Conservation (phyloP, 208 protist genomes). For the Leishmania turanica region DNA sequence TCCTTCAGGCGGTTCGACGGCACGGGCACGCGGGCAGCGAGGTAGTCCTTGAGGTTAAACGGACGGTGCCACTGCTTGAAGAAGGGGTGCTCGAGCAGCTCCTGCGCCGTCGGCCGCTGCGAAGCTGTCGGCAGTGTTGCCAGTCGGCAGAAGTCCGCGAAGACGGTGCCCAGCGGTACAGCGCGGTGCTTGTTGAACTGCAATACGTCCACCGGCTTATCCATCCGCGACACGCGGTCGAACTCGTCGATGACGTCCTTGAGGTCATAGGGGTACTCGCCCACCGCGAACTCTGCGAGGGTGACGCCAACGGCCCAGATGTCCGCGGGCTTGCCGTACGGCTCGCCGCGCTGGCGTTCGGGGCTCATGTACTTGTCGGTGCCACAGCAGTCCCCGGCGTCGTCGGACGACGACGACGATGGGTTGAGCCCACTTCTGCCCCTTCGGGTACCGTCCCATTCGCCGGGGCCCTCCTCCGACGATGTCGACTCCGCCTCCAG, state of each 20-base stretch:
- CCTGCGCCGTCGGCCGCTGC: slow-evolving; percentile 71
- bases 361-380: slow-evolving; percentile 92
- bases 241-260: slow-evolving; percentile 66
- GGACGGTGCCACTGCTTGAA: slow-evolving; percentile 80
- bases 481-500: slow-evolving; percentile 30
- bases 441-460: neutral
- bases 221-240: slow-evolving; percentile 54
- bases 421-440: neutral
- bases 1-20: slow-evolving; percentile 53
- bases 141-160: slow-evolving; percentile 73
- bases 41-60: slow-evolving; percentile 80
- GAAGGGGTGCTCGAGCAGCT: slow-evolving; percentile 90
- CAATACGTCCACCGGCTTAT: slow-evolving; percentile 46
- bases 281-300: slow-evolving; percentile 86
- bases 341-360: slow-evolving; percentile 80
- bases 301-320: slow-evolving; percentile 92
- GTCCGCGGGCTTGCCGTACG: slow-evolving; percentile 78
- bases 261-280: slow-evolving; percentile 79
- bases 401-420: slow-evolving; percentile 20
- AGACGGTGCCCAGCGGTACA: slow-evolving; percentile 49
- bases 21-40: slow-evolving; percentile 46
- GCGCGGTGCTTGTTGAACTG: slow-evolving; percentile 38
- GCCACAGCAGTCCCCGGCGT: slow-evolving; percentile 60
- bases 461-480: neutral
- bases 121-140: slow-evolving; percentile 59